A percentile compares a stretch with the other conserved stretches of the same genome.
These are phyloP conservation scores for Capsella rubella DNA, from an alignment of 441 rosid species.

Conservation along the genomic window DNA sequence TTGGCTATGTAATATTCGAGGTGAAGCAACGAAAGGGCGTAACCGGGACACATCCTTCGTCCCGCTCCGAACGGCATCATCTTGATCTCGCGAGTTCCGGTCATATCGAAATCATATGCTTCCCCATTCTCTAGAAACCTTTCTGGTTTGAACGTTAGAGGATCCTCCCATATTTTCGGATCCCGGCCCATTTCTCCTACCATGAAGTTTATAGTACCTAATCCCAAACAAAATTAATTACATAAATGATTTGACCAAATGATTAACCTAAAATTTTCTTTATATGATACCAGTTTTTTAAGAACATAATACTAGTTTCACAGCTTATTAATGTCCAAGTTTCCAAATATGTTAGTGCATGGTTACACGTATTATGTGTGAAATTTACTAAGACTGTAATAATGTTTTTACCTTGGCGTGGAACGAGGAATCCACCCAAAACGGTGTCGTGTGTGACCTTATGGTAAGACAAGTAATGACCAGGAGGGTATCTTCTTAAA, in stretches of 20 bases:
- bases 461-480: conserved; percentile 47
- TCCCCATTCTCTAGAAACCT: conserved; percentile 44
- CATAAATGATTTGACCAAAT: background rate
- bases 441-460: conserved; percentile 43
- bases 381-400: background rate
- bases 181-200: conserved; percentile 56
- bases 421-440: conserved; percentile 46
- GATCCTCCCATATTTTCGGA: conserved; percentile 53
- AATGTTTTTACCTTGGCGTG: conserved; percentile 31
- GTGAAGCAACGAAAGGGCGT: conserved; percentile 44
- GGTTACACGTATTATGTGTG: background rate
- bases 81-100: conserved; percentile 52
- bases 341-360: background rate
- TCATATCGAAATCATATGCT: conserved; percentile 40
- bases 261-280: background rate
- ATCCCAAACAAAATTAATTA: conserved; percentile 7
- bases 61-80: conserved; percentile 57
- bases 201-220: conserved; percentile 50
- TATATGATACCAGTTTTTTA: background rate
- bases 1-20: conserved; percentile 46
- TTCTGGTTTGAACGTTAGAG: conserved; percentile 51
- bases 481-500: conserved; percentile 50
- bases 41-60: conserved; percentile 50
- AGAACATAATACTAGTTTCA: background rate
- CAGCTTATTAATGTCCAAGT: background rate